Evolutionary conservation across 1,139 yeast genomes (phyloP), one percentile per base, ranked within the genome.

Genomic region (Magnusiomyces tetraspermus): DNA sequence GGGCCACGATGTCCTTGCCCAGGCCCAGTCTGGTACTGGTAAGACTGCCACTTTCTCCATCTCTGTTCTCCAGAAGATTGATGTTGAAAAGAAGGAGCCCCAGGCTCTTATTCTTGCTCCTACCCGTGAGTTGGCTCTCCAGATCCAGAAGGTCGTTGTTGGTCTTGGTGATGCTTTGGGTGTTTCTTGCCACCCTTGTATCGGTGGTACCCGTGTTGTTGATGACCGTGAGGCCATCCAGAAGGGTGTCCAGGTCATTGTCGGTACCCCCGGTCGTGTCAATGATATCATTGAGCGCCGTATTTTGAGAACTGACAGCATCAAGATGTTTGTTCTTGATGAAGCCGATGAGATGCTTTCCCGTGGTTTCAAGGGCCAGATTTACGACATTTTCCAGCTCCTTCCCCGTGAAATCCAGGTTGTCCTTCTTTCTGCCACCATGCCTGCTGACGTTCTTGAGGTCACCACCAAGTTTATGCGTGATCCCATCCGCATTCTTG

Each of bases 11-110:
- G 86, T 92, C 1, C 87, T 92, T 56, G 97, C 97, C 23, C 98
- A 92, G 70, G 97, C 97, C 11, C 98, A 92, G 67, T 87, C 96
- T 3, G 98, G 98, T 57, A 92, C 98, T 1, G 98, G 98, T 64
- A 92, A 92, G 68, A 92, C 98, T 0, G 98, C 97, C 22, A 92
- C 98, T 0, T 92, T 92, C 67, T 78, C 96, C 17, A 88, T 92
- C 54, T 96, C 96, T 11, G 84, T 87, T 83, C 73, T 92, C 53
- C 89, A 90, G 67, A 88, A 77, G 21, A 75, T 88, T 22, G 95
- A 89, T 59, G 67, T 85, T 28, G 78, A 76, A 57, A 73, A 79
- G 53, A 76, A 79, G 60, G 89, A 60, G 46, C 76, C 83, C 47
- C 95, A 86, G 69, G 96, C 96, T 4, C 73, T 92, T 49, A 85